Conservation (phyloP, 192 early-diverging fungal species). For the Backusella sp. region DNA sequence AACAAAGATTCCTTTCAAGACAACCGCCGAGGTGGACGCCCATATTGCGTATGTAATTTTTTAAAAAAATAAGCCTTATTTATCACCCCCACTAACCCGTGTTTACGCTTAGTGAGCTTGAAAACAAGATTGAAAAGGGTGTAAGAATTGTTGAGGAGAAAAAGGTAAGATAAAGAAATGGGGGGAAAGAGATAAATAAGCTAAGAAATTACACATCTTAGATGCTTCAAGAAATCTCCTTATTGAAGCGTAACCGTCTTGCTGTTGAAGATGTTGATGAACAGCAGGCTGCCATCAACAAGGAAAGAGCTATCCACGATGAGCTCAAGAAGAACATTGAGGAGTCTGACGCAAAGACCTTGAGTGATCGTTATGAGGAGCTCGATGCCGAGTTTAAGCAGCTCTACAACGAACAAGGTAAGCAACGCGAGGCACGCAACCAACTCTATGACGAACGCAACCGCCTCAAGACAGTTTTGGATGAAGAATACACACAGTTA, state of each 20-base stretch:
- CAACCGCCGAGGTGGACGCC: conserved; percentile 74
- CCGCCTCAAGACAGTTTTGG: conserved; percentile 66
- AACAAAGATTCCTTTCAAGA: conserved; percentile 80
- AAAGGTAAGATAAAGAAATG: conserved; percentile 31
- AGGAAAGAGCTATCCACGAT: conserved; percentile 57
- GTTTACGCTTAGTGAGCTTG: conserved; percentile 52
- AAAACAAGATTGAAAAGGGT: conserved; percentile 78
- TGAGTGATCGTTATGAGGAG: conserved; percentile 66
- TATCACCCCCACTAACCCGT: neutral
- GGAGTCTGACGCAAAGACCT: conserved; percentile 57
- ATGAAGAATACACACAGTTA: conserved; percentile 65
- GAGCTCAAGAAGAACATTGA: conserved; percentile 69
- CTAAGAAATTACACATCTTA: conserved; percentile 8
- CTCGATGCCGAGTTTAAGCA: conserved; percentile 73
- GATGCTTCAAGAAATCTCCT: conserved; percentile 78
- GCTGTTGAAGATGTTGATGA: conserved; percentile 60
- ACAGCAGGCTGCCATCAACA: conserved; percentile 55
- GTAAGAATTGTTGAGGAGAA: conserved; percentile 87
- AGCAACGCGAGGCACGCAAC: conserved; percentile 61
- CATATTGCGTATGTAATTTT: conserved; percentile 64
- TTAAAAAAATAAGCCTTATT: neutral
- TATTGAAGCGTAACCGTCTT: conserved; percentile 76
- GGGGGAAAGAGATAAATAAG: too few species aligned
- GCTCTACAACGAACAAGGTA: conserved; percentile 60
- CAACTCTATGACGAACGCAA: conserved; percentile 72